A percentile compares a stretch with the other conserved stretches of the same genome.
phyloP scores from a whole-genome alignment of 495 filamentous ascomycete species.

The Pyrenula massariospora region DNA sequence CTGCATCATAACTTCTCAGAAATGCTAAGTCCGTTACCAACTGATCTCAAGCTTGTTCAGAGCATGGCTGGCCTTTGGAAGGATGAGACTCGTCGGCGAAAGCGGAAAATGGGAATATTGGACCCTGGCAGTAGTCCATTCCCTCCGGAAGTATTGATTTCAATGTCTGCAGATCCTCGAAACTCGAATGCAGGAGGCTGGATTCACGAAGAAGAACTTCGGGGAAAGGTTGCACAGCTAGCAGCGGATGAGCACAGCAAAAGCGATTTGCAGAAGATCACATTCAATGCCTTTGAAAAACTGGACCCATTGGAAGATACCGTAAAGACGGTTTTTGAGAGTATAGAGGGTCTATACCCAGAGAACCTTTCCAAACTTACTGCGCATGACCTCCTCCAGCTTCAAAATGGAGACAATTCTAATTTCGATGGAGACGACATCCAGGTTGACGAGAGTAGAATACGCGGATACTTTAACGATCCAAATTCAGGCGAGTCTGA shows the following conservation, averaged over 20 bases:
- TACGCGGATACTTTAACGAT: slow-evolving; percentile 9
- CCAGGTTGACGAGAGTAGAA: slow-evolving; percentile 7
- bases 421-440: slow-evolving; percentile 6
- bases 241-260: slow-evolving; percentile 48
- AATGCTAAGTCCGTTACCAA: slow-evolving; percentile 44
- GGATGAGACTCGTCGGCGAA: slow-evolving; percentile 75
- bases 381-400: neutral
- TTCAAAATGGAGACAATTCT: neutral
- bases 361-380: slow-evolving; percentile 32
- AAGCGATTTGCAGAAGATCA: slow-evolving; percentile 29
- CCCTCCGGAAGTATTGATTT: slow-evolving; percentile 63
- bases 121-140: slow-evolving; percentile 62
- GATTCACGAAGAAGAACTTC: slow-evolving; percentile 85
- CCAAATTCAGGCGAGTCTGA: slow-evolving; percentile 3
- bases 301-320: slow-evolving; percentile 35
- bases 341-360: slow-evolving; percentile 75
- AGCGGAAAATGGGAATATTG: slow-evolving; percentile 48
- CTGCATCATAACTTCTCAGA: slow-evolving; percentile 88
- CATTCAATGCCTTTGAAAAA: slow-evolving; percentile 54
- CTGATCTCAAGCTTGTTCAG: slow-evolving; percentile 71
- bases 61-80: slow-evolving; percentile 93
- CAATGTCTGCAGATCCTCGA: slow-evolving; percentile 74
- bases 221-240: slow-evolving; percentile 45
- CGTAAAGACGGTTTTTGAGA: slow-evolving; percentile 67
- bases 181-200: slow-evolving; percentile 58